phyloP scores from a whole-genome alignment of 495 filamentous ascomycete genomes.

The Massariosphaeria phaeospora region DNA sequence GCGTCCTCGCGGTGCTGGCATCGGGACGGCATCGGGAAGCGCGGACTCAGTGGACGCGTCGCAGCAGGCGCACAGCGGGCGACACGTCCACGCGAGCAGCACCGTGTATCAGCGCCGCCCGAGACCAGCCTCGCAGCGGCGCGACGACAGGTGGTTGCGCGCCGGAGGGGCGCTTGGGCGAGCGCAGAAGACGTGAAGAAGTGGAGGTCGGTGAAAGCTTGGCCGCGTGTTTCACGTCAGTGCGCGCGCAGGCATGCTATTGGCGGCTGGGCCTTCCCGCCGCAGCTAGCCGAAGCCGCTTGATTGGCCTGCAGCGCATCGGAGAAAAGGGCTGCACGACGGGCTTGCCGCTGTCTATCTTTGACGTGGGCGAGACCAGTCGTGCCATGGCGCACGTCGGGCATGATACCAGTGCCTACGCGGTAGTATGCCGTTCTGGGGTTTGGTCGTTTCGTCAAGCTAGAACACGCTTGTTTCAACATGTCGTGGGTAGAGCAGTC shows the following conservation, averaged over 20 bases:
- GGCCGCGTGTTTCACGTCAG: conserved; percentile 15
- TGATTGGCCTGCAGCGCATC: conserved; percentile 16
- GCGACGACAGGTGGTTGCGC: conserved; percentile 23
- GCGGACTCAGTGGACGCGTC: conserved; percentile 20
- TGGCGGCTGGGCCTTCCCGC: conserved; percentile 7
- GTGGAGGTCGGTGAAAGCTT: conserved; percentile 9
- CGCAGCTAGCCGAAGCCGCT: background rate
- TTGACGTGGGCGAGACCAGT: too few relatives aligned
- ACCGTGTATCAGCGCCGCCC: conserved; percentile 15
- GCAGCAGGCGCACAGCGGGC: conserved; percentile 6
- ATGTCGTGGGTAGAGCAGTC: too few relatives aligned
- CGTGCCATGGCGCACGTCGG: too few relatives aligned
- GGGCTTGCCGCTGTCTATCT: too few relatives aligned
- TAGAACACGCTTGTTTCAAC: too few relatives aligned
- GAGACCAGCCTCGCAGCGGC: conserved; percentile 8
- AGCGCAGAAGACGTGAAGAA: background rate
- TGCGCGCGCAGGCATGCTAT: conserved; percentile 1
- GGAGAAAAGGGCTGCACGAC: background rate
- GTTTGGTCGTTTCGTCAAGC: too few relatives aligned
- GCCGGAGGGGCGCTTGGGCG: conserved; percentile 18
- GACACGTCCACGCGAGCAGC: background rate
- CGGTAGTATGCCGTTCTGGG: too few relatives aligned
- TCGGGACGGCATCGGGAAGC: background rate
- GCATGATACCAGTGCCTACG: too few relatives aligned
- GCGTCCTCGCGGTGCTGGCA: background rate